phyloP scores from a whole-genome alignment of 228 moss, liverwort and hornwort species.

The Sphagnum magellanicum region DNA sequence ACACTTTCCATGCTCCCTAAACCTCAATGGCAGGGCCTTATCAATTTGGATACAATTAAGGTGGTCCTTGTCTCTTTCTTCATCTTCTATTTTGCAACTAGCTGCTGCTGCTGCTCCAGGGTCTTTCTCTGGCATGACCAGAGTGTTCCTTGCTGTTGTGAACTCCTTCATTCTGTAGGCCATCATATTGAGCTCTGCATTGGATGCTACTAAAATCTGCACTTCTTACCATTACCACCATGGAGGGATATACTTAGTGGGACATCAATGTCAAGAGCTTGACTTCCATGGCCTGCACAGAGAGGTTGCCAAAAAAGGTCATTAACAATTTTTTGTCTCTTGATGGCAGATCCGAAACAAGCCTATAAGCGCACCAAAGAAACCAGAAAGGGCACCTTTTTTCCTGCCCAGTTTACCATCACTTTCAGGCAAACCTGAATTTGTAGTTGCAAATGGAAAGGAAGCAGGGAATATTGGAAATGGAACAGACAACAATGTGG shows the following conservation, averaged over 20 bases:
- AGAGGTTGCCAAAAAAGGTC: background rate
- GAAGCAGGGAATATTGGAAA: slow-evolving; percentile 14
- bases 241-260: background rate
- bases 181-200: background rate
- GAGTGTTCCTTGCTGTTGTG: too few species aligned
- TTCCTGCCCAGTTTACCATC: slow-evolving; percentile 78
- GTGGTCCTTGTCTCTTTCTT: slow-evolving; percentile 7
- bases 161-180: background rate
- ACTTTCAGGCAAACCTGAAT: slow-evolving; percentile 54
- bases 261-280: background rate
- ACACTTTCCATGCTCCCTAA: slow-evolving; percentile 79
- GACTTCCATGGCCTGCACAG: background rate
- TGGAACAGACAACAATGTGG: slow-evolving; percentile 13
- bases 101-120: too few species aligned
- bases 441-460: slow-evolving; percentile 22
- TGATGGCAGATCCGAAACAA: slow-evolving; percentile 68
- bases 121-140: too few species aligned
- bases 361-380: slow-evolving; percentile 79
- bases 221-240: background rate
- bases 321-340: background rate
- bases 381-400: slow-evolving; percentile 82
- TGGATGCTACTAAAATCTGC: background rate
- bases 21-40: slow-evolving; percentile 82
- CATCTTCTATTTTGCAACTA: too few species aligned
- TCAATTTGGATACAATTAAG: slow-evolving; percentile 82